Base-by-base conservation (phyloP, 768 basidiomycete species). In the Mycena metata region DNA sequence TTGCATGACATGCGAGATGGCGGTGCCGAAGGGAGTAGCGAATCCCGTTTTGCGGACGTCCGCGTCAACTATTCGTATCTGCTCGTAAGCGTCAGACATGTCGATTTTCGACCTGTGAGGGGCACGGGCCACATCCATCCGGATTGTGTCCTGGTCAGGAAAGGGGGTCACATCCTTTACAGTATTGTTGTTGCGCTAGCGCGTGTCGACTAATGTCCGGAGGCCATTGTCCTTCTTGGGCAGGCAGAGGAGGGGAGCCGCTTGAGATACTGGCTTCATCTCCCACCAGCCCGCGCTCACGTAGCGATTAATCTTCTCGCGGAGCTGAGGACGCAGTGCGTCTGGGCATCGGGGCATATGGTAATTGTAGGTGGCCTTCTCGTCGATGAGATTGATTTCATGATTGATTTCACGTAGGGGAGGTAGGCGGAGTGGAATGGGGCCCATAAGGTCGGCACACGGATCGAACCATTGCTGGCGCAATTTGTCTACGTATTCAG, bases 121-220 rank as follows among this genome's bases (percentile, higher is more conserved):
- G 5, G 47, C 47, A 2, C 47, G 47, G 12, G 47, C 47, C 15
- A 49, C 47, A 13, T 49, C 47, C 47, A 49, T 49, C 1, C 47
- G 47, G 15, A 49, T 49, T 2, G 1, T 49, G 15, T 49, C 47
- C 12, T 49, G 47, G 23, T 49, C 47, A 7, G 47, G 36, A 12
- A 36, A 36, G 12, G 36, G 36, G 12, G 83, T 83, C 0, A 82
- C 75, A 49, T 82, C 80, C 51, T 82, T 79, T 0, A 80, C 30
- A 0, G 80, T 85, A 66, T 86, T 85, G 1, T 81, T 76, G 64
- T 85, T 86, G 0, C 77, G 64, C 46, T 82, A 74, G 3, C 80
- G 59, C 2, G 67, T 70, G 57, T 85, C 83, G 0, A 85, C 49
- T 0, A 81, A 78, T 0, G 80, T 83, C 0, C 82, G 42, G 5